Evolutionary conservation across 2,329 filamentous ascomycete genomes (phyloP).

Genomic region (Botrytis hyacinthi): DNA sequence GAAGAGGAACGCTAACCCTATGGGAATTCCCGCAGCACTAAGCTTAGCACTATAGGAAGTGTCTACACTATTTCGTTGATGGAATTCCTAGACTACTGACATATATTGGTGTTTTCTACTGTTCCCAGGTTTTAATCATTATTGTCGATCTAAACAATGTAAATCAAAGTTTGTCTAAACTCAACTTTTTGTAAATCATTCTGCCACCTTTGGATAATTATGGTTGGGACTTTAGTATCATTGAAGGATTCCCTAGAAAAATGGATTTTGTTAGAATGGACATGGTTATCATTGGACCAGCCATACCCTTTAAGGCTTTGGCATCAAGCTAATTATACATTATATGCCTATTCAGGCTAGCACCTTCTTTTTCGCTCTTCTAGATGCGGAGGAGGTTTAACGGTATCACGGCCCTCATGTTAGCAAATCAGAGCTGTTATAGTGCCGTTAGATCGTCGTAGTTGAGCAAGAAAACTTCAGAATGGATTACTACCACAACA

Average conservation of each 20-base stretch:
- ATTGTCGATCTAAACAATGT: neutral
- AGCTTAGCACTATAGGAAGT: neutral
- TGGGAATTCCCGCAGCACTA: neutral
- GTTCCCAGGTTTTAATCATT: neutral
- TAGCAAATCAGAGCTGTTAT: neutral
- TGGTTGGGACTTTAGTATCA: neutral
- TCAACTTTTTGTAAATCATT: too few species aligned
- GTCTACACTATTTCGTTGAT: neutral
- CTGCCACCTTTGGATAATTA: neutral
- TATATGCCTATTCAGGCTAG: too few species aligned
- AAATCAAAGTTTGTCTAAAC: too few species aligned
- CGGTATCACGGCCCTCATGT: too few species aligned
- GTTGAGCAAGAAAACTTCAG: neutral
- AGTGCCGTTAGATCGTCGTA: neutral
- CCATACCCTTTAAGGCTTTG: too few species aligned
- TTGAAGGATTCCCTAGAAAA: too few species aligned
- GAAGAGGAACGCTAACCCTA: neutral
- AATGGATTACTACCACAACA: neutral
- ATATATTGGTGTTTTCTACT: neutral
- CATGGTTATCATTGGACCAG: too few species aligned
- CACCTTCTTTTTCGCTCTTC: too few species aligned
- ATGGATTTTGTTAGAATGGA: too few species aligned
- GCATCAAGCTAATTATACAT: too few species aligned
- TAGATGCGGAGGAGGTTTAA: too few species aligned
- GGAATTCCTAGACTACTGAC: neutral